Percentiles rank a stretch among this genome's conserved stretches.
Conservation (phyloP, 2,329 filamentous ascomycete genomes). For the Fusarium subtropicale region DNA sequence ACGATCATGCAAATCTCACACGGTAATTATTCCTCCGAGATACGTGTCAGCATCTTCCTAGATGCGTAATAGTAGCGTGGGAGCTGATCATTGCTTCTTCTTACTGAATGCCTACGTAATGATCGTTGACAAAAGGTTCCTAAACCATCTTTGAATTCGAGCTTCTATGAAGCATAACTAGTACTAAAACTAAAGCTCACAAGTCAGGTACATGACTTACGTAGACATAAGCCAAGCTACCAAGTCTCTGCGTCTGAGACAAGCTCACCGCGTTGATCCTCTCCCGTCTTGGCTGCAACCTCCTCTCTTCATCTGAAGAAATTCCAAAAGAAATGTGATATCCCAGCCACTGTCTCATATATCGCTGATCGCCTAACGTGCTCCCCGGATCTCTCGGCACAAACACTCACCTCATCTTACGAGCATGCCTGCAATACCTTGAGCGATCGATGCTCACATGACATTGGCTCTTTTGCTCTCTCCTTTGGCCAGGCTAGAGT, state of each 20-base stretch:
- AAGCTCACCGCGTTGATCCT: constrained; percentile 25
- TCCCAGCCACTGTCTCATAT: constrained; percentile 19
- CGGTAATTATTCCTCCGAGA: constrained; percentile 27
- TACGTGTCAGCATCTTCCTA: constrained; percentile 10
- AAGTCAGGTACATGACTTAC: constrained; percentile 16
- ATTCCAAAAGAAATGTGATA: constrained; percentile 14
- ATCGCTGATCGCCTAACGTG: constrained; percentile 25
- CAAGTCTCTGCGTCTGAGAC: background rate
- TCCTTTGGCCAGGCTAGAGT: background rate
- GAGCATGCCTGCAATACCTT: constrained; percentile 5
- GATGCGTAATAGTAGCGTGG: background rate
- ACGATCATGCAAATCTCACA: constrained; percentile 29
- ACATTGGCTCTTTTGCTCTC: constrained; percentile 5
- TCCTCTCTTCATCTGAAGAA: constrained; percentile 7
- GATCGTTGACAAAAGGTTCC: constrained; percentile 4
- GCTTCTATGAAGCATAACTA: background rate
- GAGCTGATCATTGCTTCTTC: constrained; percentile 24
- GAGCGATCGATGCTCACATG: constrained; percentile 10
- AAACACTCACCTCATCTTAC: constrained; percentile 10
- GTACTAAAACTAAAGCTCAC: background rate
- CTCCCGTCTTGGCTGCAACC: constrained; percentile 39
- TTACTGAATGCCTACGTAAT: background rate
- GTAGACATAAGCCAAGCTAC: constrained; percentile 6
- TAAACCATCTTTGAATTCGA: background rate
- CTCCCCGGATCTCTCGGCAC: constrained; percentile 39